Evolutionary conservation across 2,329 filamentous ascomycete genomes (phyloP), one percentile per base, ranked within the genome.

Genomic region (Ascochyta pisi): DNA sequence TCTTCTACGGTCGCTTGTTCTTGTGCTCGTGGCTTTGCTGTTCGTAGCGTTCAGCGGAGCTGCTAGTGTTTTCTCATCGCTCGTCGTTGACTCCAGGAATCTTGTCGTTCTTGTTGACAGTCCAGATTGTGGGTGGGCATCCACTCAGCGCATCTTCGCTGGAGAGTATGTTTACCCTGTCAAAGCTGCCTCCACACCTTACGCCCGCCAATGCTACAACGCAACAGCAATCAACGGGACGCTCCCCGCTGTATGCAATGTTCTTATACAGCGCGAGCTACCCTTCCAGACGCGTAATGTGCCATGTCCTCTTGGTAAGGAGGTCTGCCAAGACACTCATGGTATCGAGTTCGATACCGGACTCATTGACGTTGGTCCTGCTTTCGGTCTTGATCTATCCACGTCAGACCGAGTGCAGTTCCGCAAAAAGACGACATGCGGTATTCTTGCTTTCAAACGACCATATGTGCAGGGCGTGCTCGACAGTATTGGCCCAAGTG

Each of bases 51-150:
- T 26, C 6, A 61, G 57, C 2, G 41, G 67, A 1, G 50, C 51
- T 1, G 59, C 56, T 0, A 54, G 64, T 42, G 38, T 66, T 0
- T 68, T 65, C 42, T 67, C 64, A 1, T 69, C 67, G 0, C 60
- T 58, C 16, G 24, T 65, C 4, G 53, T 67, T 2, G 54, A 59
- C 16, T 57, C 44, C 16, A 50, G 39, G 10, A 45, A 60, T 23
- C 4, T 67, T 1, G 37, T 34, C 1, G 59, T 65, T 13, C 49
- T 67, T 4, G 64, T 65, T 3, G 13, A 52, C 6, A 61, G 59
- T 15, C 54, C 44, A 6, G 24, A 35, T 12, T 67, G 64, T 19
- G 51, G 51, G 6, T 50, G 45, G 41, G 50, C 33, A n/a, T 22
- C 16, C 15, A 29, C 24, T 16, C 4, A 24, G 7, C 50, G 50